Evolutionary conservation across 805 yeast species (phyloP).

Genomic region (Nakazawaea holstii): DNA sequence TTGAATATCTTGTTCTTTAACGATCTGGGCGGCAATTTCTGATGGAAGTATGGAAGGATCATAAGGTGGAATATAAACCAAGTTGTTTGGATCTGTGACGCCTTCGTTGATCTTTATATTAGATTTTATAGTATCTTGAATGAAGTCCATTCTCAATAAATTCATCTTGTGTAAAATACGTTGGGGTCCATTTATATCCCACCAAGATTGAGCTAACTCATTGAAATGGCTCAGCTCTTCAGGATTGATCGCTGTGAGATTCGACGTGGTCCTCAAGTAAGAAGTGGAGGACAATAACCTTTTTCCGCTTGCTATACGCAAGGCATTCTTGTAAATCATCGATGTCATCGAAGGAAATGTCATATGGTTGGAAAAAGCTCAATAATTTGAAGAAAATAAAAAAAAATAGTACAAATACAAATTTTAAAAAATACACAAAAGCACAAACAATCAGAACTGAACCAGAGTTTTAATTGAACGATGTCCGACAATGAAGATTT

Average conservation of each 20-base stretch:
- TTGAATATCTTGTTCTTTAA: conserved; percentile 43
- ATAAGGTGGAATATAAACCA: conserved; percentile 75
- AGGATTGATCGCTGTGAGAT: conserved; percentile 35
- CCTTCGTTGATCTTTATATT: conserved; percentile 39
- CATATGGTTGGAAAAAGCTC: neutral
- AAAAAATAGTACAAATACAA: neutral
- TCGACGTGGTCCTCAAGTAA: neutral
- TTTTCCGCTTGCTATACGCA: neutral
- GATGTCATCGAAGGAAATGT: neutral
- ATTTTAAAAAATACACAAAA: neutral
- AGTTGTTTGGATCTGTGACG: conserved; percentile 32
- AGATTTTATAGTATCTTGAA: conserved; percentile 51
- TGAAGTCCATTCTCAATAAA: conserved; percentile 80
- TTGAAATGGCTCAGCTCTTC: conserved; percentile 80
- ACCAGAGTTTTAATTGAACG: neutral
- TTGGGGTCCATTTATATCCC: conserved; percentile 94
- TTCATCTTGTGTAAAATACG: conserved; percentile 94
- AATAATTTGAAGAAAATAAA: neutral
- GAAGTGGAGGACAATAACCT: neutral
- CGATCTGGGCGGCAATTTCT: conserved; percentile 41
- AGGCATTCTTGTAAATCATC: no score
- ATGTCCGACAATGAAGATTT: conserved; percentile 37
- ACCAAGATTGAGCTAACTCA: conserved; percentile 91
- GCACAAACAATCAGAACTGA: neutral
- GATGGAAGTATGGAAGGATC: conserved; percentile 58